Evolutionary conservation across 768 basidiomycete genomes (phyloP), one percentile per base, ranked within the genome.

Genomic region (Pisolithus sp.): DNA sequence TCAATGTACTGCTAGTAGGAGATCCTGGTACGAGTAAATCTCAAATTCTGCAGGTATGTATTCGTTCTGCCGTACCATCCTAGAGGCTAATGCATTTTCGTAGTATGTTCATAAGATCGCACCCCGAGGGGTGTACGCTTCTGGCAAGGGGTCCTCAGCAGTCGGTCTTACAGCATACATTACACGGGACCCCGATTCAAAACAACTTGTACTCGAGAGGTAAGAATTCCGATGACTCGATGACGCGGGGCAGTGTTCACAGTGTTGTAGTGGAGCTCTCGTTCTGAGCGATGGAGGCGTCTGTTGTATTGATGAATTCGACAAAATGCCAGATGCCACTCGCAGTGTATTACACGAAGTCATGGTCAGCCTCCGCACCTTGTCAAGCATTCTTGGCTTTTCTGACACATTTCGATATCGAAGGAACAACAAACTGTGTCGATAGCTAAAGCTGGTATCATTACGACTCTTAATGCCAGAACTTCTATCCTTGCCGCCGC

Each of bases 401-500:
- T 15, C 40, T 54, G 20, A 53, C 50, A 51, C 28, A 39, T 39
- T 23, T 45, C 18, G 26, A 53, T 17, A 40, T 10, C 9, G n/a
- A 55, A 96, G 94, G 94, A 98, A 80, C 94, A 97, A 83, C 94
- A 97, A 83, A 98, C 95, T 1, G 95, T 97, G 18, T 97, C 94
- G 4, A 95, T 98, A 55, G 96, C 96, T 6, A 99, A 98, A 71
- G 96, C 96, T 0, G 96, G 96, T 9, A 99, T 99, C 58, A 97
- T 97, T 63, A 97, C 96, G 0, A 99, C 96, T 0, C 76, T 99
- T 53, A 99, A 99, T 61, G 96, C 96, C 0, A 79, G 96, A n/a
- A 98, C 96, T 0, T 97, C 95, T 0, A 93, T 99, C 58, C 77
- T 99, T 9, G 96, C 96, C 1, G 96, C 94, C 6, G 96, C 96